These are phyloP conservation scores for Capillidium heterosporum DNA, from an alignment of 371 early-diverging fungal genomes.

Conservation along the genomic window DNA sequence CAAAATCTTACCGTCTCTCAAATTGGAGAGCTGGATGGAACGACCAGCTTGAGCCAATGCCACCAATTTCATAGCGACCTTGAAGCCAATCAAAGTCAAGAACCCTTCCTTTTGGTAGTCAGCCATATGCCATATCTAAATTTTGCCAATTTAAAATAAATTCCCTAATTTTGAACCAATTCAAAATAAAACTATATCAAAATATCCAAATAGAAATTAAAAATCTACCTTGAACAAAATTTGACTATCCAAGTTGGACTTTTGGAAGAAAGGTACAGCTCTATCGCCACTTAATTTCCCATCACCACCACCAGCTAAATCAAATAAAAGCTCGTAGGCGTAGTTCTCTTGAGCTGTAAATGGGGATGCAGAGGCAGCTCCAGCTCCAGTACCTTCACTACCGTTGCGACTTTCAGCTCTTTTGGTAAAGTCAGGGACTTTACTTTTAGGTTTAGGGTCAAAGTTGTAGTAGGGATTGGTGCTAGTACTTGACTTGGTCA, in stretches of 20 bases:
- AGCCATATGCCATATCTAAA: slow-evolving; percentile 63
- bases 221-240: slow-evolving; percentile 40
- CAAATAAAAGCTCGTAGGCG: slow-evolving; percentile 42
- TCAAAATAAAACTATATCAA: neutral
- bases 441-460: too few species aligned
- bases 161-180: too few species aligned
- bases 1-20: slow-evolving; percentile 19
- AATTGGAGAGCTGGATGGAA: slow-evolving; percentile 21
- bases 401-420: too few species aligned
- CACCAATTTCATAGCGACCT: slow-evolving; percentile 66
- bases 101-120: slow-evolving; percentile 63
- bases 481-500: too few species aligned
- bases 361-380: too few species aligned
- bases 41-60: slow-evolving; percentile 66
- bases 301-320: slow-evolving; percentile 43
- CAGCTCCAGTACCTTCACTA: slow-evolving; percentile 8
- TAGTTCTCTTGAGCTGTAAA: slow-evolving; percentile 42
- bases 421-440: too few species aligned
- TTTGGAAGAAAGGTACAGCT: slow-evolving; percentile 62
- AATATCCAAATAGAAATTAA: neutral
- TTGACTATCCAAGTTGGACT: slow-evolving; percentile 43
- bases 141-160: neutral
- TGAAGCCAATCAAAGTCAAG: slow-evolving; percentile 50
- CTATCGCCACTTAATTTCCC: slow-evolving; percentile 51
- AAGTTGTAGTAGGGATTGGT: too few species aligned